Base-by-base conservation (phyloP, 148 eudicot genomes). In the Persicaria tinctoria region DNA sequence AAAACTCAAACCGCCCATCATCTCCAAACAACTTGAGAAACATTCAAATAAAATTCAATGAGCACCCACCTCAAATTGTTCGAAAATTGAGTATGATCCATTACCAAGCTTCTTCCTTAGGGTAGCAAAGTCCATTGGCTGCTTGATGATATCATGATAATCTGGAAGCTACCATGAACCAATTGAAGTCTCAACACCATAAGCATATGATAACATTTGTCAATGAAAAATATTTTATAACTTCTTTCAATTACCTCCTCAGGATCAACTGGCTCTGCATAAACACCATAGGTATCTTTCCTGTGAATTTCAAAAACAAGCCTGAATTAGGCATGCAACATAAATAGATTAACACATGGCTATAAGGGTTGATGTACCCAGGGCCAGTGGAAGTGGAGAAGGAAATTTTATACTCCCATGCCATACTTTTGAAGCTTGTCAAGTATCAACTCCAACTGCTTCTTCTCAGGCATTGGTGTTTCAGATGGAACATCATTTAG, bases 251-350 rank as follows among this genome's bases (percentile, higher is more conserved):
- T 17, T 76, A 95, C 98, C 96, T 95, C 98, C 53, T 95, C 98
- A 14, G 98, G 96, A 85, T 92, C 97, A 74, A 92, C 97, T 0
- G 98, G 97, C 51, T 92, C 98, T n/a, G 98, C 90, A 81, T 86
- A 95, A 68, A 89, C 98, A 70, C 97, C 96, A 79, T 92, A 95
- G 10, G 84, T 92, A 77, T 95, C 98, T 81, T 92, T 95, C 91
- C 98, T 95, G 96, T 76, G 87, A 90, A 78, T 83, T 77, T 73
- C 32, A 80, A 87, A 32, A 80, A 51, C 64, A 84, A 57, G 53
- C 48, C 18, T 73, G 41, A 75, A 41, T 16, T 32, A 32, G 74
- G 54, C 32, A 79, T 72, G 48, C 69, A 76, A 46, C 20, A 74
- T 27, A 48, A 72, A 46, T 11, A 57, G 13, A 48, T 11, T 10